These are phyloP conservation scores for Zygotorulaspora danielsina DNA, from an alignment of 805 yeast species.

Conservation along the genomic window DNA sequence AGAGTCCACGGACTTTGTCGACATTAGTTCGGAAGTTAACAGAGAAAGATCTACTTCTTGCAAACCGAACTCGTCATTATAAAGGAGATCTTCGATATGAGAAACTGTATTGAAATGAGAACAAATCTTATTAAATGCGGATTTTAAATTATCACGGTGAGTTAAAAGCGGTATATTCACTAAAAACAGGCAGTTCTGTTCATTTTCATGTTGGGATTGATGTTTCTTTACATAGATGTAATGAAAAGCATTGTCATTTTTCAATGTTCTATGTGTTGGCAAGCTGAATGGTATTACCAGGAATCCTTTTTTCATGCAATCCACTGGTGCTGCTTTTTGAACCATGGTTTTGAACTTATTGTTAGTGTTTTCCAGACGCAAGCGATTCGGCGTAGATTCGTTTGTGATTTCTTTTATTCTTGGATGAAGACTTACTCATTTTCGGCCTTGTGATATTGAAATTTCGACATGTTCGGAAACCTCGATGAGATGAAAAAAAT, in stretches of 20 bases:
- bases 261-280: conserved; percentile 18
- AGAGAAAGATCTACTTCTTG: conserved; percentile 50
- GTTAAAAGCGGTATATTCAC: conserved; percentile 72
- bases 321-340: conserved; percentile 10
- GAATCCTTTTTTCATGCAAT: conserved; percentile 36
- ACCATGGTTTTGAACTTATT: conserved; percentile 2
- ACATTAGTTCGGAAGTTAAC: conserved; percentile 54
- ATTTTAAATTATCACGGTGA: conserved; percentile 48
- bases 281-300: conserved; percentile 34
- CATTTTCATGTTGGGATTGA: conserved; percentile 41
- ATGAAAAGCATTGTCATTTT: conserved; percentile 38
- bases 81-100: conserved; percentile 49
- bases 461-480: too few species aligned
- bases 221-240: conserved; percentile 67
- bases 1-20: conserved; percentile 30
- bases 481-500: not conserved
- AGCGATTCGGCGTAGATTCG: too few species aligned
- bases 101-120: conserved; percentile 46
- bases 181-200: conserved; percentile 58
- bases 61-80: conserved; percentile 43
- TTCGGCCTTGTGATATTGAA: too few species aligned
- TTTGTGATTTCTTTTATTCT: too few species aligned
- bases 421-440: too few species aligned
- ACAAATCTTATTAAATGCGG: conserved; percentile 54
- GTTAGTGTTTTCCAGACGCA: too few species aligned